Conservation (phyloP, 768 basidiomycete genomes). For the Termitomyces sp. region DNA sequence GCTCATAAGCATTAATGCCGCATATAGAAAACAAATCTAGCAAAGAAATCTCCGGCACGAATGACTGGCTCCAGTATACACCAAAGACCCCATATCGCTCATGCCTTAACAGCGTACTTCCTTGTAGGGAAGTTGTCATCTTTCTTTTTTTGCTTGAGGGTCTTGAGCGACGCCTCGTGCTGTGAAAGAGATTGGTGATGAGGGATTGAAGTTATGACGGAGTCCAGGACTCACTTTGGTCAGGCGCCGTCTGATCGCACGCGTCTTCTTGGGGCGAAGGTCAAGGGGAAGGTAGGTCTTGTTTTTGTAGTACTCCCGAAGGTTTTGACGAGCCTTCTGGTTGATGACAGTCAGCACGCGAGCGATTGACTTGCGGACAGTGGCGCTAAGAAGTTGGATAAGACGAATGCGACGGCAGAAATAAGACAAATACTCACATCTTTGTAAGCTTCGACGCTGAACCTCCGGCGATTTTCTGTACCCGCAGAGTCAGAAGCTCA, state of each 20-base stretch:
- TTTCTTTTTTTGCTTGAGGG: slow-evolving; percentile 92
- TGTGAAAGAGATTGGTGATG: slow-evolving; percentile 24
- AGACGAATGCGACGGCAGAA: background rate
- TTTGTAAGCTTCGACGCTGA: slow-evolving; percentile 94
- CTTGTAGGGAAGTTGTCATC: slow-evolving; percentile 88
- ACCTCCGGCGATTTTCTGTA: slow-evolving; percentile 97
- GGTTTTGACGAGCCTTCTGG: slow-evolving; percentile 95
- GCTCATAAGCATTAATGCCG: slow-evolving; percentile 15
- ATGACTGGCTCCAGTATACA: slow-evolving; percentile 9
- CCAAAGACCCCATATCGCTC: slow-evolving; percentile 21
- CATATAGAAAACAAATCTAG: slow-evolving; percentile 18
- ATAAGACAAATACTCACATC: slow-evolving; percentile 64
- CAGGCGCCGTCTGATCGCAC: slow-evolving; percentile 94
- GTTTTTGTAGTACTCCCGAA: slow-evolving; percentile 96
- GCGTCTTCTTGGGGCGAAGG: slow-evolving; percentile 96
- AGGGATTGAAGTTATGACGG: background rate
- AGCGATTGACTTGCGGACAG: slow-evolving; percentile 98
- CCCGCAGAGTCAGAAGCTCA: slow-evolving; percentile 90
- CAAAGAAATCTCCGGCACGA: slow-evolving; percentile 15
- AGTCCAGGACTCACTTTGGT: slow-evolving; percentile 60
- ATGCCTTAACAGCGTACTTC: slow-evolving; percentile 96
- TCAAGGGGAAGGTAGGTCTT: slow-evolving; percentile 97
- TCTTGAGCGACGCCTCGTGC: slow-evolving; percentile 84
- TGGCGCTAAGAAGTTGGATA: slow-evolving; percentile 47
- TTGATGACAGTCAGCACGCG: slow-evolving; percentile 98